Conservation (phyloP, 371 early-diverging fungal species). For the Lichtheimia corymbifera region DNA sequence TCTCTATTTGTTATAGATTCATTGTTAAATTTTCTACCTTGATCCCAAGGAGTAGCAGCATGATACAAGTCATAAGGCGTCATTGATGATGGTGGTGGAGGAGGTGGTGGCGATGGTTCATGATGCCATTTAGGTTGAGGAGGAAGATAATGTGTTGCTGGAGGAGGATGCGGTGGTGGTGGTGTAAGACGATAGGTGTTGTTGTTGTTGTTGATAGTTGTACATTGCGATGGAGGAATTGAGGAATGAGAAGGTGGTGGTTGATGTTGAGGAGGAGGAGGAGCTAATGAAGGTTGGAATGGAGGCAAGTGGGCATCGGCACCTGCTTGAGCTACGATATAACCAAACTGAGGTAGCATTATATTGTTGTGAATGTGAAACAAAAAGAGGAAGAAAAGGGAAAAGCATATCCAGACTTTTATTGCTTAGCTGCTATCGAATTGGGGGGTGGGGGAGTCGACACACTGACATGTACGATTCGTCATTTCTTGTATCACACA, state of each 20-base stretch:
- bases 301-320: conserved; percentile 33
- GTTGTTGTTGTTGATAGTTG: neutral
- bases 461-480: too few relatives aligned
- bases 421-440: too few relatives aligned
- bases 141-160: conserved; percentile 5
- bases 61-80: neutral
- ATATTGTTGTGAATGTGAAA: conserved; percentile 3
- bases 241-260: neutral
- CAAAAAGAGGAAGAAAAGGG: conserved; percentile 10
- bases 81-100: neutral
- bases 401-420: conserved; percentile 1
- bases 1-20: too few relatives aligned
- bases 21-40: neutral
- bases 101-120: neutral
- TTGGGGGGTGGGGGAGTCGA: too few relatives aligned
- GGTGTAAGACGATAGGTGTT: neutral
- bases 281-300: neutral
- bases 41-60: neutral
- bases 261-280: neutral
- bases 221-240: too few relatives aligned
- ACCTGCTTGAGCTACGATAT: conserved; percentile 51
- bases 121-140: neutral
- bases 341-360: conserved; percentile 72
- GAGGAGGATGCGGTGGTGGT: neutral
- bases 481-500: neutral